A percentile compares a stretch with the other conserved stretches of the same genome.
Evolutionary conservation across 2,329 filamentous ascomycete species (phyloP).

Genomic region (Aspergillus jensenii): DNA sequence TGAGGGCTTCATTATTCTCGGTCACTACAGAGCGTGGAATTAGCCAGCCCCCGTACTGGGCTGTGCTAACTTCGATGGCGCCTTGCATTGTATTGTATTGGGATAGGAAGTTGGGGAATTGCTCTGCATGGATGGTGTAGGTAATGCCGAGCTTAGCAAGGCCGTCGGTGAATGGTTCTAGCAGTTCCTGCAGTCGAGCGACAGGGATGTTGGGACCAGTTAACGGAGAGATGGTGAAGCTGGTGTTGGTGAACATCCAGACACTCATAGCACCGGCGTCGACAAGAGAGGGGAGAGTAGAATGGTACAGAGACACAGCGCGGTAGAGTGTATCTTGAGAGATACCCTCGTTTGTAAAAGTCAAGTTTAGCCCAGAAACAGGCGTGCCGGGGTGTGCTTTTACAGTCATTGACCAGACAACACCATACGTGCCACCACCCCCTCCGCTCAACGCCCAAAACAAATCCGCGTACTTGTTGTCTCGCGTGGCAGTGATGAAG

Average conservation of each 20-base stretch:
- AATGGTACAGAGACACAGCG: constrained; percentile 50
- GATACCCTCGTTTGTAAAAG: constrained; percentile 37
- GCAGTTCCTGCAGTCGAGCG: constrained; percentile 43
- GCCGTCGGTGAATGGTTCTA: constrained; percentile 46
- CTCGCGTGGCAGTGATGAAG: background rate
- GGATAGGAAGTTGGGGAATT: constrained; percentile 34
- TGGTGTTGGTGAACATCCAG: constrained; percentile 55
- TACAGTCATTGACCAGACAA: constrained; percentile 57
- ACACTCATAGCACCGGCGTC: constrained; percentile 52
- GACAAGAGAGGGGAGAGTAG: constrained; percentile 50
- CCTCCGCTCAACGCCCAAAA: constrained; percentile 22
- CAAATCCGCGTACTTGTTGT: constrained; percentile 14
- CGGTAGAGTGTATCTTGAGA: constrained; percentile 50
- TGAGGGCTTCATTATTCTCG: background rate
- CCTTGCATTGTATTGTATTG: constrained; percentile 34
- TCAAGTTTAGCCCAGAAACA: constrained; percentile 48
- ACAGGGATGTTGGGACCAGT: constrained; percentile 50
- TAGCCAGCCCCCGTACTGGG: constrained; percentile 33
- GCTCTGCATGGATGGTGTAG: constrained; percentile 28
- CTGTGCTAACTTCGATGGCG: constrained; percentile 40
- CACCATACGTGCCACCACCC: constrained; percentile 17
- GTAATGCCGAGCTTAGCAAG: constrained; percentile 40
- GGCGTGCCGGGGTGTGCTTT: constrained; percentile 49
- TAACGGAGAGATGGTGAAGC: constrained; percentile 47
- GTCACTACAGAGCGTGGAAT: constrained; percentile 24